A percentile compares a stretch with the other conserved stretches of the same genome.
Evolutionary conservation across 2,329 filamentous ascomycete genomes (phyloP).

Genomic region (Aspergillus felis): DNA sequence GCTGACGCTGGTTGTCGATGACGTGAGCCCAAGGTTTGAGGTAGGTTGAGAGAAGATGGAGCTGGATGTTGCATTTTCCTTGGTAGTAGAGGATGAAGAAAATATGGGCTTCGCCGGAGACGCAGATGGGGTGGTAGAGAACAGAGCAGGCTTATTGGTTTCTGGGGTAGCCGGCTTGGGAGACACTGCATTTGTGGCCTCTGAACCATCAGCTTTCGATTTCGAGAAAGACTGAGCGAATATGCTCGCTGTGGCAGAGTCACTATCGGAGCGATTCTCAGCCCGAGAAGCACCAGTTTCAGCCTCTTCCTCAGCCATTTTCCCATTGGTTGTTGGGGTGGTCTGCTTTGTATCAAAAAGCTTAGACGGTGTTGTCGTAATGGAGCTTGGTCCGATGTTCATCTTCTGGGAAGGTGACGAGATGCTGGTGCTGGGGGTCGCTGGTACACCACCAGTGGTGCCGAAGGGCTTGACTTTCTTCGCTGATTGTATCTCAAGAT

Average conservation of each 20-base stretch:
- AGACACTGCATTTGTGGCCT: constrained; percentile 1
- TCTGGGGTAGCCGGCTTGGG: constrained; percentile 18
- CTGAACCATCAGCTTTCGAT: constrained; percentile 16
- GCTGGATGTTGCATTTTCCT: constrained; percentile 6
- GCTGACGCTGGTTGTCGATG: constrained; percentile 3
- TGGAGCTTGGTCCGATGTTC: constrained; percentile 6
- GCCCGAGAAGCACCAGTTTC: constrained; percentile 3
- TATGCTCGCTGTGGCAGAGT: constrained; percentile 27
- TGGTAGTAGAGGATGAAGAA: constrained; percentile 7
- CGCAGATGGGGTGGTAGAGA: constrained; percentile 20
- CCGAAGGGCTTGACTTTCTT: constrained; percentile 24
- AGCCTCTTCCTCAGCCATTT: constrained; percentile 16
- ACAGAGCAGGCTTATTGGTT: constrained; percentile 11
- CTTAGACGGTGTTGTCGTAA: constrained; percentile 14
- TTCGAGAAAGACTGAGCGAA: constrained; percentile 28
- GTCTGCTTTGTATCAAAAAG: constrained; percentile 13
- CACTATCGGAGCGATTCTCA: constrained; percentile 19
- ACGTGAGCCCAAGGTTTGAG: constrained; percentile 12
- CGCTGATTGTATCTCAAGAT: constrained; percentile 7
- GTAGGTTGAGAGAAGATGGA: constrained; percentile 10
- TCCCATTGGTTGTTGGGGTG: constrained; percentile 16
- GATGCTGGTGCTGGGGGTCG: background rate
- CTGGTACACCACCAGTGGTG: background rate
- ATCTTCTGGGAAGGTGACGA: constrained; percentile 1
- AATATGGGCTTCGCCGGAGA: constrained; percentile 21